These are phyloP conservation scores for Chara braunii DNA, from an alignment of 139 green algal genomes.

Conservation along the genomic window DNA sequence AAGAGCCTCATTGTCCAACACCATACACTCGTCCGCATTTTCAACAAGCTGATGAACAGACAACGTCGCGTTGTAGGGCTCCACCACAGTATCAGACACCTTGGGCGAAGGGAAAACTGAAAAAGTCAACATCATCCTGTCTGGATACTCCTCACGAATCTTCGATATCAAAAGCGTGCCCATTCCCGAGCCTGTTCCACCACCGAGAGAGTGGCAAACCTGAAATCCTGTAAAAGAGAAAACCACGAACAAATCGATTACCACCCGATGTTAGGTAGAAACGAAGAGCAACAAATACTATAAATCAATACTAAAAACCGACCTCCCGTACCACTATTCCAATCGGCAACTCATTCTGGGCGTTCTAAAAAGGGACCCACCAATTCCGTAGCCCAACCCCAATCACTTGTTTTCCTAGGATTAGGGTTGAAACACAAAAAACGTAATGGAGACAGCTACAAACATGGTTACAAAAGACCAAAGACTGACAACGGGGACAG, in stretches of 20 bases:
- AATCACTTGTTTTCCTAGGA: too few species aligned
- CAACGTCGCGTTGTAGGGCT: slow-evolving; percentile 99
- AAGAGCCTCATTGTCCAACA: slow-evolving; percentile 95
- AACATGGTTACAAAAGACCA: too few species aligned
- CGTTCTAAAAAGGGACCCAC: too few species aligned
- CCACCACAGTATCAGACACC: slow-evolving; percentile 98
- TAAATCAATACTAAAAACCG: too few species aligned
- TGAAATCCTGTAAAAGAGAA: slow-evolving; percentile 66
- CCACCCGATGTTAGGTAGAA: neutral
- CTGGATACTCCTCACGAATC: slow-evolving; percentile 95
- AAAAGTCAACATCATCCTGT: slow-evolving; percentile 99
- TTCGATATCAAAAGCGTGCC: slow-evolving; percentile 96
- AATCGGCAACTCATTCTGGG: too few species aligned
- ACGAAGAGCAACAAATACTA: too few species aligned
- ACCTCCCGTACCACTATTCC: too few species aligned
- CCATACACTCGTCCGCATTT: slow-evolving; percentile 99
- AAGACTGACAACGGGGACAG: too few species aligned
- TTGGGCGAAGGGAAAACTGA: slow-evolving; percentile 98
- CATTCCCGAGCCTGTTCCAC: slow-evolving; percentile 95
- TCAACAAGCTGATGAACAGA: slow-evolving; percentile 99
- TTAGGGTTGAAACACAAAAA: too few species aligned
- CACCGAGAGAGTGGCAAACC: slow-evolving; percentile 89
- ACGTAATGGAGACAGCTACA: too few species aligned
- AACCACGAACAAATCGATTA: slow-evolving; percentile 1
- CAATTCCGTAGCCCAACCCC: too few species aligned